Base-by-base conservation (phyloP, 352 stramenopile species). In the Phytophthora sansomeana region DNA sequence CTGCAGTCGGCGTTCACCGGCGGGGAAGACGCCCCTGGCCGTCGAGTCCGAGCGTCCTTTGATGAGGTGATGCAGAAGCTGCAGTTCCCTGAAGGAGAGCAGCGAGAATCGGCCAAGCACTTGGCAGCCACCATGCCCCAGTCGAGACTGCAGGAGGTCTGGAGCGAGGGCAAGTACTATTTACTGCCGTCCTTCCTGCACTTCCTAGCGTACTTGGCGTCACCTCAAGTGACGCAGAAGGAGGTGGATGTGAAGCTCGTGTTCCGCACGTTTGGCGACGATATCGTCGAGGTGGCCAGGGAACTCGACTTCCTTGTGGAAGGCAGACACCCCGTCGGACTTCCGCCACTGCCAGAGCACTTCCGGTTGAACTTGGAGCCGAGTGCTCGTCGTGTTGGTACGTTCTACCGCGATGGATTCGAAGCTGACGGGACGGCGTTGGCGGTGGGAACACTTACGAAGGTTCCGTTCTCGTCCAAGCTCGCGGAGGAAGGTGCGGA, bases 231-330 rank as follows among this genome's bases (percentile, higher is more conserved):
- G 24, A 53, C 46, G 8, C 36, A 72, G 38, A 50, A 73, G 61
- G 49, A 71, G 2, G 6, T 75, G 28, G 72, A 89, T 43, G 69
- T 90, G 36, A 84, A 84, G 47, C 67, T 95, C 7, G 78, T 93
- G 30, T 93, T 93, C 62, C 83, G 87, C 21, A 96, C 86, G 3
- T 94, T 96, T 67, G 87, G 87, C 1, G 82, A 94, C 38, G 87
- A 96, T 51, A 83, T 93, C 51, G 72, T 80, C 0, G 80, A 93
- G 43, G 85, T 95, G 28, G 83, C 81, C 11, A 83, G 81, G 53
- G 87, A 96, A 55, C 55, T 96, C 16, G 80, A 91, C 36, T 58
- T 95, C 19, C 67, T 96, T 5, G 74, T 85, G 4, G 67, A 85
- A 2, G 86, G 88, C 17, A 69, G 58, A 28, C 88, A 96, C 48